Conservation (phyloP, 208 protist species). For the Leptomonas pyrrhocoris region DNA sequence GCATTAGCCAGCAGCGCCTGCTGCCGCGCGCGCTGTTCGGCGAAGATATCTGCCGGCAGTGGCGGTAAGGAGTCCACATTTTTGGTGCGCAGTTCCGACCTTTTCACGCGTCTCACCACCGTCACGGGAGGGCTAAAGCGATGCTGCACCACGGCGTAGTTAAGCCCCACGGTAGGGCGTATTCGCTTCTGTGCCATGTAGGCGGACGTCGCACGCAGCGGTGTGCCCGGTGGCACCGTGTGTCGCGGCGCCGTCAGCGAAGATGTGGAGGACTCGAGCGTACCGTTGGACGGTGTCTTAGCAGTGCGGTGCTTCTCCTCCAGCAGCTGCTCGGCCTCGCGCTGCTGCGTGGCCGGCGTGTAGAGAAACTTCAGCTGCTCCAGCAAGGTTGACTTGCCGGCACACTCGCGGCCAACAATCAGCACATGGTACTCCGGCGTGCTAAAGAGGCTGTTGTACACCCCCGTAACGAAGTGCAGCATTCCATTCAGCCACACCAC, state of each 20-base stretch:
- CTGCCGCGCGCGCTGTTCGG: constrained; percentile 20
- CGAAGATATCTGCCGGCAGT: constrained; percentile 12
- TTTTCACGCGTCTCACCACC: constrained; percentile 13
- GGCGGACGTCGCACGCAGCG: constrained; percentile 23
- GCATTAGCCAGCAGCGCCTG: constrained; percentile 13
- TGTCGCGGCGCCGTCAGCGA: background rate
- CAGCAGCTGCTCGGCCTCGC: constrained; percentile 8
- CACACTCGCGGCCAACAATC: constrained; percentile 94
- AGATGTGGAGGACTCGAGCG: constrained; percentile 42
- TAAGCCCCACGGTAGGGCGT: constrained; percentile 97
- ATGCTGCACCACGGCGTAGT: constrained; percentile 94
- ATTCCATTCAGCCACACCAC: constrained; percentile 43
- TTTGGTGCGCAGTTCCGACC: constrained; percentile 84
- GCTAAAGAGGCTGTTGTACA: constrained; percentile 78
- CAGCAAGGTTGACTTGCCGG: constrained; percentile 98
- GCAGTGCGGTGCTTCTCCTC: constrained; percentile 8
- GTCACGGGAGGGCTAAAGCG: constrained; percentile 36
- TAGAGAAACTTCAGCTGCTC: constrained; percentile 97
- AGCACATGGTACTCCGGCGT: constrained; percentile 91
- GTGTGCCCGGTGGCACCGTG: constrained; percentile 26
- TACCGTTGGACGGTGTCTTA: constrained; percentile 6
- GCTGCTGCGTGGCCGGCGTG: constrained; percentile 28
- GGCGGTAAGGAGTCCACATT: constrained; percentile 48
- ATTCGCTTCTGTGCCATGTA: constrained; percentile 84
- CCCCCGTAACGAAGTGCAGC: constrained; percentile 62